Percentiles rank a stretch among this genome's conserved stretches.
phyloP scores from a whole-genome alignment of 495 filamentous ascomycete species.

The Friedmanniomyces endolithicus region DNA sequence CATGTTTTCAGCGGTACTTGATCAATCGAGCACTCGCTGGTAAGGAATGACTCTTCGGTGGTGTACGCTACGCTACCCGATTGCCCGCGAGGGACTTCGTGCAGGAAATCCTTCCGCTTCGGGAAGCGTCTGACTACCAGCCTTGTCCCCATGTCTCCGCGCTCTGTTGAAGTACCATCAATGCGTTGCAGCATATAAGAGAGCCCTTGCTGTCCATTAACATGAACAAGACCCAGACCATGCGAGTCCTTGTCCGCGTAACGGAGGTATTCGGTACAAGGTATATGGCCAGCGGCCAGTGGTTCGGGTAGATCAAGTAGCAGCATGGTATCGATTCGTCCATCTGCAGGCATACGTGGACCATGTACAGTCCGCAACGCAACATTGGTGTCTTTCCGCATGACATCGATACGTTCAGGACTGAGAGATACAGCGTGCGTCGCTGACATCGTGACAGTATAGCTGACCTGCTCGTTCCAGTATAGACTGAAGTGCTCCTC shows the following conservation, averaged over 20 bases:
- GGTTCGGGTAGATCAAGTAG: background rate
- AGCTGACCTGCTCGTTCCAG: constrained; percentile 32
- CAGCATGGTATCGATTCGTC: background rate
- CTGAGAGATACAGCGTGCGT: background rate
- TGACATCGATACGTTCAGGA: background rate
- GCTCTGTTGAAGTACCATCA: background rate
- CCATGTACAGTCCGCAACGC: background rate
- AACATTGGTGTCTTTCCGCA: background rate
- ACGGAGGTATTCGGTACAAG: background rate
- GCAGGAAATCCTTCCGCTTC: constrained; percentile 50
- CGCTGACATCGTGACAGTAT: background rate
- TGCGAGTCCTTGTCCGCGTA: background rate
- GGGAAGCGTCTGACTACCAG: constrained; percentile 36
- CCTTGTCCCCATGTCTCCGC: background rate
- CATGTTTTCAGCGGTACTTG: constrained; percentile 47
- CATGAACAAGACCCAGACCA: background rate
- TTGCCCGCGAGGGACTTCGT: constrained; percentile 22
- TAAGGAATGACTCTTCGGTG: constrained; percentile 15
- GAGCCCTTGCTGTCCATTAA: background rate
- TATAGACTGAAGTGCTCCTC: constrained; percentile 30
- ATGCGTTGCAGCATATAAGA: background rate
- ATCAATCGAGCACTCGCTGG: constrained; percentile 36
- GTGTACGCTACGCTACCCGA: constrained; percentile 21
- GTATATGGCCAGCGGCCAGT: no score
- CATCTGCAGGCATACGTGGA: background rate